Evolutionary conservation across 2,329 filamentous ascomycete genomes (phyloP).

Genomic region (Fusarium robinianum): DNA sequence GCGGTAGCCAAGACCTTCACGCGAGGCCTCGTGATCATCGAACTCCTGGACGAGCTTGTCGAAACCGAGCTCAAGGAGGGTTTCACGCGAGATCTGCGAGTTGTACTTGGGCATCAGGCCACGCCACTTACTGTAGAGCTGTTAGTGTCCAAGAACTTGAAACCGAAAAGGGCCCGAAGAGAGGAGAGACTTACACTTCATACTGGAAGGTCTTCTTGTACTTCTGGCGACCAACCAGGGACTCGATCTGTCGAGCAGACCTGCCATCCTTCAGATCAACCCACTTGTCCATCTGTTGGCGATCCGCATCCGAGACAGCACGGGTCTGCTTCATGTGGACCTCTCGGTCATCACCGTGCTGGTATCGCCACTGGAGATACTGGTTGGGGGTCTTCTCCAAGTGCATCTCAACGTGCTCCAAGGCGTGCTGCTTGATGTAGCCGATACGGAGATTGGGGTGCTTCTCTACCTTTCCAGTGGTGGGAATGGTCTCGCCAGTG

Average conservation of each 20-base stretch:
- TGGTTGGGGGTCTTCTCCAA: conserved; percentile 99
- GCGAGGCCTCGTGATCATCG: conserved; percentile 97
- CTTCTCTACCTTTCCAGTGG: conserved; percentile 88
- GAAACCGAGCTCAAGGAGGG: conserved; percentile 82
- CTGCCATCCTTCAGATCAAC: conserved; percentile 85
- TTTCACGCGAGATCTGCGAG: conserved; percentile 90
- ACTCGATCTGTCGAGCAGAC: conserved; percentile 76
- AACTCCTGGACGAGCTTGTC: conserved; percentile 96
- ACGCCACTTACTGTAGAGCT: conserved; percentile 76
- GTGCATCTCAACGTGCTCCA: conserved; percentile 99
- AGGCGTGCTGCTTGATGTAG: conserved; percentile 98
- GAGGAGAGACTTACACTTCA: conserved; percentile 71
- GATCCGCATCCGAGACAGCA: conserved; percentile 81
- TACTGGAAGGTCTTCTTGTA: conserved; percentile 99
- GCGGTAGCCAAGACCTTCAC: conserved; percentile 96
- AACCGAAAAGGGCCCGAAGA: too few relatives aligned
- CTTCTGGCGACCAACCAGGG: conserved; percentile 94
- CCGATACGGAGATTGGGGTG: conserved; percentile 98
- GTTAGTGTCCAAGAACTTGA: too few relatives aligned
- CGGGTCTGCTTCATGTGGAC: conserved; percentile 98
- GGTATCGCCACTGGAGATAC: conserved; percentile 98
- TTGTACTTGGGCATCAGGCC: conserved; percentile 90
- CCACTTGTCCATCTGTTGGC: conserved; percentile 87
- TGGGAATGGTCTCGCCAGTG: conserved; percentile 88
- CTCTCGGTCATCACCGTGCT: conserved; percentile 94